Base-by-base conservation (phyloP, 805 yeast species). In the Hanseniaspora hatyaiensis region DNA sequence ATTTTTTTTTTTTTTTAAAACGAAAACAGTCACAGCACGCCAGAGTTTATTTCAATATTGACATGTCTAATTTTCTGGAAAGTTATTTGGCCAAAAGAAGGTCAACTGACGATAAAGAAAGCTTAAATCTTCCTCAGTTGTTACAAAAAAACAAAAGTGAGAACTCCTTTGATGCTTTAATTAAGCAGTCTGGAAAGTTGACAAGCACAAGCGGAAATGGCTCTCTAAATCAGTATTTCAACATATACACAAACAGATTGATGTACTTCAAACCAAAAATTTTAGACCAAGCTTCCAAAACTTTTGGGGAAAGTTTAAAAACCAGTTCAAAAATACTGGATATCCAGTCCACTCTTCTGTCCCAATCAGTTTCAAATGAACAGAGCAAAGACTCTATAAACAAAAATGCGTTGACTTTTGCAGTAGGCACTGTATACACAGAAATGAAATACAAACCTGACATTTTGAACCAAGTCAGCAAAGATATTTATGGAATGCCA, bases 371-470 rank as follows among this genome's bases (percentile, higher is more conserved):
- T 16, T 19, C 22, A 13, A 15, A 19, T 13, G 31, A 43, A 8
- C 34, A 36, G n/a, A 30, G 23, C 23, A 43, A 28, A 12, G 22
- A 22, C 6, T 9, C 34, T 9, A 37, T 45, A 3, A 26, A 30
- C 13, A 3, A 29, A 8, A 31, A 18, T n/a, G 70, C 74, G 51
- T 71, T 81, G 16, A 73, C 84, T 52, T 92, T 89, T 89, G 78
- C 86, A 11, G 70, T 81, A 22, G 98, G 98, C 2, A 85, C 96
- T 0, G 71, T 88, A 0, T 86, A 81, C 57, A 73, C 84, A 56
- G 95, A 88, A 52, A 72, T 85, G 79, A 78, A 77, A 57, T 76
- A 77, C 57, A 92, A 92, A 59, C 87, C 95, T 4, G 82, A 88
- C 60, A 79, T 92, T 44, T 64, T 92, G 49, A 75, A 77, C 36